Base-by-base conservation (phyloP, 2,329 filamentous ascomycete species). In the Aspergillus neoniger region DNA sequence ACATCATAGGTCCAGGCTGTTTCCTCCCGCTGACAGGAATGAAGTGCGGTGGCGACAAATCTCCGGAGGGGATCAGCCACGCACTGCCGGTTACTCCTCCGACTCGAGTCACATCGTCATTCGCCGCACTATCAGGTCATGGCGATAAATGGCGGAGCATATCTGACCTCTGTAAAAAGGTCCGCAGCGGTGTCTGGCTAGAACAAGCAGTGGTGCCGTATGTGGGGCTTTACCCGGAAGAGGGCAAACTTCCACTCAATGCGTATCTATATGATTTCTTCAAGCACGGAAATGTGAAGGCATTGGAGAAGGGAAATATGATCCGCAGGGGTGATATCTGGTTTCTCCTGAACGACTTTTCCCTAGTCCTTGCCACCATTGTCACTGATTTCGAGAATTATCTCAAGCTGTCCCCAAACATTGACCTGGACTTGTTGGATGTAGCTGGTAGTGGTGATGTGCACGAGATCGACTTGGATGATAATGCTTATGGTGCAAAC, bases 171-270 rank as follows among this genome's bases (percentile, higher is more conserved):
- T 91, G 89, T 72, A 77, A 79, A 8, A 88, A 85, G 0, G 83
- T 85, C 7, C 85, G 91, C 28, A 81, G 81, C 6, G 89, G 86
- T 0, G 85, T 94, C 1, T 92, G 91, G 77, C 82, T 94, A 0
- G 91, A 94, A 67, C 84, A 91, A 68, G 83, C 88, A 0, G 87
- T 89, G 1, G 85, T 94, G 23, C 91, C 91, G 0, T 85, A 89
- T 70, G 81, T 92, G 4, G 81, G 82, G 5, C 76, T 91, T 10
- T 84, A 84, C 65, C 84, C 85, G 0, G 77, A 86, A 25, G 84
- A 88, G 56, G 72, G 75, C 5, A 71, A 77, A 2, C 79, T 81
- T 59, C 63, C 74, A 61, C 63, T 78, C 14, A 78, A 79, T 55
- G 76, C 75, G 0, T 78, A 76, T 57, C 76, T 93, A 0, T 86